Evolutionary conservation across 495 filamentous ascomycete genomes (phyloP), one percentile per base, ranked within the genome.

Genomic region (Parathielavia hyrcaniae): DNA sequence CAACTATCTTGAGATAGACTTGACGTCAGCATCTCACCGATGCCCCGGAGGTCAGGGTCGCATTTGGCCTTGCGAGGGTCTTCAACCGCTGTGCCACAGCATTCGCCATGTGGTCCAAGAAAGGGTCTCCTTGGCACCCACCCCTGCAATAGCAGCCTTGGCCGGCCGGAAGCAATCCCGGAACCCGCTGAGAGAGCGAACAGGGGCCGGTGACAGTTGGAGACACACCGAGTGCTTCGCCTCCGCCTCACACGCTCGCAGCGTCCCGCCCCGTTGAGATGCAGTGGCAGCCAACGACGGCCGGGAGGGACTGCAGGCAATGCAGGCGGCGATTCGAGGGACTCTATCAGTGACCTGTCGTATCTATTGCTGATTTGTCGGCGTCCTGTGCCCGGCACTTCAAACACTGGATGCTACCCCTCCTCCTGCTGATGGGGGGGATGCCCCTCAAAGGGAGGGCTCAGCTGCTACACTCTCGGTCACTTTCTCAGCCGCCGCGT

Each of bases 391-490:
- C 38, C 39, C 47, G 39, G 54, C 47, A 14, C 2, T 39, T 64
- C 51, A 63, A 53, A 56, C 53, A 47, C 7, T 43, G 9, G 8
- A 54, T 26, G 34, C 43, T 23, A 39, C 53, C 53, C 41, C 53
- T 19, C n/a, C 17, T 30, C 19, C 30, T 12, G 34, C 44, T 52
- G 35, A 53, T 55, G 61, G 64, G 43, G n/a, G 58, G 47, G 19
- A 3, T 32, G 35, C 39, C 44, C 26, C 43, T 32, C 26, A 30
- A 30, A 17, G 45, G 41, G 50, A 44, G 26, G 64, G 65, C 67
- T 67, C 67, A 68, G 65, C 62, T 68, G 67, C 63, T 23, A 30
- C 63, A 61, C 60, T 16, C n/a, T 56, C 34, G 58, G 65, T 62
- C 65, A 61, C 58, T 40, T 49, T 48, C 58, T 58, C 34, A 44